phyloP scores from a whole-genome alignment of 176 grass and related monocot genomes.

The Luzula sylvatica region DNA sequence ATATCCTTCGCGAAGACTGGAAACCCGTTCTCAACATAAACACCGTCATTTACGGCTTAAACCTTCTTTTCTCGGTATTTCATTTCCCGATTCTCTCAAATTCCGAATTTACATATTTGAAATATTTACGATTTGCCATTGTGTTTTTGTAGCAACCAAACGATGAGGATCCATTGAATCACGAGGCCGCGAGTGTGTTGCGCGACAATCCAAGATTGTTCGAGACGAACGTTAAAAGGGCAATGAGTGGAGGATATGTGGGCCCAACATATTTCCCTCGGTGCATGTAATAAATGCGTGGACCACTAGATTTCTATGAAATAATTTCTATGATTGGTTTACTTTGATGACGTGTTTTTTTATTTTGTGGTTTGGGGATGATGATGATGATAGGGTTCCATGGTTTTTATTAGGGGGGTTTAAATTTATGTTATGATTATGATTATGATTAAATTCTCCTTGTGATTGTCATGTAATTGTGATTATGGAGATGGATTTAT shows the following conservation, averaged over 20 bases:
- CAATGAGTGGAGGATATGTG: slow-evolving; percentile 59
- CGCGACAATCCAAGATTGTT: slow-evolving; percentile 63
- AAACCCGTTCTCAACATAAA: slow-evolving; percentile 70
- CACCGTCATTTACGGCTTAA: slow-evolving; percentile 58
- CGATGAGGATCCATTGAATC: slow-evolving; percentile 69
- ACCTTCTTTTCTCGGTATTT: slow-evolving; percentile 58
- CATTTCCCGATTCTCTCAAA: neutral
- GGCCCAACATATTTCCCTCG: slow-evolving; percentile 50
- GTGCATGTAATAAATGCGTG: slow-evolving; percentile 31
- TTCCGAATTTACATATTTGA: neutral
- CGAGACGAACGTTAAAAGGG: slow-evolving; percentile 54
- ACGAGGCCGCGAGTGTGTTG: slow-evolving; percentile 52
- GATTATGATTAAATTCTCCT: too few relatives aligned
- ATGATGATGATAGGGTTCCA: too few relatives aligned
- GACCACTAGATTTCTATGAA: neutral
- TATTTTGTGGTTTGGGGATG: too few relatives aligned
- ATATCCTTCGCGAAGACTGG: slow-evolving; percentile 71
- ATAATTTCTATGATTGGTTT: too few relatives aligned
- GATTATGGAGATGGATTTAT: neutral
- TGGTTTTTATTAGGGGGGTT: too few relatives aligned
- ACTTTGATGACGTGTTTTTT: too few relatives aligned
- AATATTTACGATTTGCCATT: neutral
- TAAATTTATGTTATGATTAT: too few relatives aligned
- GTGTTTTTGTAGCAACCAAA: slow-evolving; percentile 55
- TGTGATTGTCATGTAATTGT: too few relatives aligned